Conservation (phyloP, 495 filamentous ascomycete genomes). For the Neurospora intermedia region DNA sequence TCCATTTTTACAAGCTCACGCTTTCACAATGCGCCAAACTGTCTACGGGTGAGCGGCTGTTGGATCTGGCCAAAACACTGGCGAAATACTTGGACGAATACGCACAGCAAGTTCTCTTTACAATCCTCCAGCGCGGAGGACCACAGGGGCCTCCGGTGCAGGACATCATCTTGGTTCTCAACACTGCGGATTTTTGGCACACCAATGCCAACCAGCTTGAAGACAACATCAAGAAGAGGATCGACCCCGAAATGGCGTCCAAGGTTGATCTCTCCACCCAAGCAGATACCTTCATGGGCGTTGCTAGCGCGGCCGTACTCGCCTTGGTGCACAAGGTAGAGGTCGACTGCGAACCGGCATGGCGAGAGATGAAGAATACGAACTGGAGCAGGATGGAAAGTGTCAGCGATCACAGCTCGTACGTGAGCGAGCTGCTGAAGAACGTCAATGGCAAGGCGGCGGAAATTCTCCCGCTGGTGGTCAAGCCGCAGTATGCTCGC, state of each 20-base stretch:
- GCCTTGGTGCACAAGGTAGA: conserved; percentile 78
- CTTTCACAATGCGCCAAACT: conserved; percentile 93
- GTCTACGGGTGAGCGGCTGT: conserved; percentile 74
- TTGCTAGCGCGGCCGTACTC: conserved; percentile 78
- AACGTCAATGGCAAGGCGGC: conserved; percentile 56
- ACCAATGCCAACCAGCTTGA: conserved; percentile 83
- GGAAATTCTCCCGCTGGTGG: conserved; percentile 67
- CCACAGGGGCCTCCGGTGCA: conserved; percentile 54
- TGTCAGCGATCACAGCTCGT: conserved; percentile 92
- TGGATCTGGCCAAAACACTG: conserved; percentile 76
- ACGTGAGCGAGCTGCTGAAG: conserved; percentile 69
- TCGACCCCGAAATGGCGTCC: conserved; percentile 64
- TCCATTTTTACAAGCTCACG: conserved; percentile 87
- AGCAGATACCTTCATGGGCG: conserved; percentile 89
- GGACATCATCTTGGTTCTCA: conserved; percentile 75
- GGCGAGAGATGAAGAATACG: conserved; percentile 95
- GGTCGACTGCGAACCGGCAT: conserved; percentile 67
- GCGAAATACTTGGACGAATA: conserved; percentile 94
- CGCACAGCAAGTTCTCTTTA: conserved; percentile 80
- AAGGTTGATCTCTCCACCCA: conserved; percentile 84
- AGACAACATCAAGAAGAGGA: conserved; percentile 82
- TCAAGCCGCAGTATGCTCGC: conserved; percentile 86
- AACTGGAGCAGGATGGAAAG: conserved; percentile 91
- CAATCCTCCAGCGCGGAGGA: conserved; percentile 55
- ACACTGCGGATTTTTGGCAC: conserved; percentile 97